Percentiles rank a stretch among this genome's conserved stretches.
Evolutionary conservation across 352 stramenopile genomes (phyloP).

Genomic region (Elongisporangium undulatum): DNA sequence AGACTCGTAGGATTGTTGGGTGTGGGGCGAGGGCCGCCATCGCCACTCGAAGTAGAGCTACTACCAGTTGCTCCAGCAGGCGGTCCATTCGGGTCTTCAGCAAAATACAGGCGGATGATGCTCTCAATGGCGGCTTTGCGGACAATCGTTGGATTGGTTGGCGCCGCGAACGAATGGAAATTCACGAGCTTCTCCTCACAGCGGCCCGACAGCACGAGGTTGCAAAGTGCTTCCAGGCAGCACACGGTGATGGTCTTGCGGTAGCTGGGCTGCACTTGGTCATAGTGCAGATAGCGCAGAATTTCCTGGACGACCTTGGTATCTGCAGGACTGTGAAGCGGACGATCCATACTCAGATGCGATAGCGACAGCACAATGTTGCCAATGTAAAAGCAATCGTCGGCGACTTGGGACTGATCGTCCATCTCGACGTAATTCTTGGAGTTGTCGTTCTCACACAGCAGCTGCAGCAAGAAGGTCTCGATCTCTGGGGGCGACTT

Average conservation of each 20-base stretch:
- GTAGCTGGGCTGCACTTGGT: constrained; percentile 82
- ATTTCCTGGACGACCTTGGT: constrained; percentile 64
- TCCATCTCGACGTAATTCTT: constrained; percentile 89
- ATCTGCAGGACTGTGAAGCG: constrained; percentile 41
- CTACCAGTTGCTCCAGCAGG: constrained; percentile 6
- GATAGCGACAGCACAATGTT: constrained; percentile 74
- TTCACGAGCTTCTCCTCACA: constrained; percentile 66
- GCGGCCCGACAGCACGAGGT: constrained; percentile 59
- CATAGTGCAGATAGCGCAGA: constrained; percentile 76
- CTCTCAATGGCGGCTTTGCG: constrained; percentile 83
- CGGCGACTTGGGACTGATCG: constrained; percentile 76
- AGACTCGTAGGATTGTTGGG: constrained; percentile 18
- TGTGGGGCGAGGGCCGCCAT: not conserved
- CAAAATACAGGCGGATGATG: constrained; percentile 80
- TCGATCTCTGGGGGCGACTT: constrained; percentile 79
- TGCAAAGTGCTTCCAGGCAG: constrained; percentile 78
- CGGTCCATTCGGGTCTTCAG: constrained; percentile 50
- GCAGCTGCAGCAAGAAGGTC: constrained; percentile 69
- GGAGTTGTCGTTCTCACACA: constrained; percentile 85
- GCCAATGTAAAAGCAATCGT: constrained; percentile 85
- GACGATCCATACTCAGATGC: constrained; percentile 55
- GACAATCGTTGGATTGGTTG: constrained; percentile 67
- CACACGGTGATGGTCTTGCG: constrained; percentile 79
- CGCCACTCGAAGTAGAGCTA: constrained; percentile 8
- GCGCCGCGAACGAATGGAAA: constrained; percentile 70